A percentile compares a stretch with the other conserved stretches of the same genome.
Conservation (phyloP, 2,329 filamentous ascomycete genomes). For the Cladosporium sp. region DNA sequence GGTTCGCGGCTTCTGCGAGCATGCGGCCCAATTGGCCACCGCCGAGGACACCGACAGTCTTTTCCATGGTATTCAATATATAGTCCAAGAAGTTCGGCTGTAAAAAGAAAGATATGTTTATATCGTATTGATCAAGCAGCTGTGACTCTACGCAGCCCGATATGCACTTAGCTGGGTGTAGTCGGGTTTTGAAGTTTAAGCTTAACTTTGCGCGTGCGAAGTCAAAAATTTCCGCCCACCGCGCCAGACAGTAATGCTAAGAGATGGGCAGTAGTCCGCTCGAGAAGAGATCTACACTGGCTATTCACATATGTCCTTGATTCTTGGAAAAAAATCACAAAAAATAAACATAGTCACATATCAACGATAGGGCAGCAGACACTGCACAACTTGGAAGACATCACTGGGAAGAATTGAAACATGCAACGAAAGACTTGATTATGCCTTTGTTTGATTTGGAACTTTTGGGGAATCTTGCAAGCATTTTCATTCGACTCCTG, state of each 20-base stretch:
- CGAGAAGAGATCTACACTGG: no score
- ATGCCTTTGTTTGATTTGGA: neutral
- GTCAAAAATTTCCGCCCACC: neutral
- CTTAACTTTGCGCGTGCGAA: conserved; percentile 8
- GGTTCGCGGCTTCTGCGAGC: conserved; percentile 82
- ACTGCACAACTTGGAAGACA: no score
- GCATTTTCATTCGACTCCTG: conserved; percentile 12
- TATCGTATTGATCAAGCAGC: neutral
- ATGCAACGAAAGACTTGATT: neutral
- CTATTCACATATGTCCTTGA: no score
- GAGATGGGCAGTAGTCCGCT: no score
- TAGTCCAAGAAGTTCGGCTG: neutral
- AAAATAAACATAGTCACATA: no score
- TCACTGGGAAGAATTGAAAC: no score
- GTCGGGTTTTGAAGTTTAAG: conserved; percentile 12
- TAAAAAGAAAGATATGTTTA: no score
- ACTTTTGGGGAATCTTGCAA: conserved; percentile 7
- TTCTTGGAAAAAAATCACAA: no score
- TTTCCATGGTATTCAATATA: conserved; percentile 10
- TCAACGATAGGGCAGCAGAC: no score
- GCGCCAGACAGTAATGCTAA: neutral
- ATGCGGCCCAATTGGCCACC: conserved; percentile 74
- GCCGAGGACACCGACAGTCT: conserved; percentile 37
- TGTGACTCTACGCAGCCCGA: neutral
- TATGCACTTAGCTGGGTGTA: neutral